Base-by-base conservation (phyloP, 345 rosid genomes). In the Rhodomyrtus tomentosa region DNA sequence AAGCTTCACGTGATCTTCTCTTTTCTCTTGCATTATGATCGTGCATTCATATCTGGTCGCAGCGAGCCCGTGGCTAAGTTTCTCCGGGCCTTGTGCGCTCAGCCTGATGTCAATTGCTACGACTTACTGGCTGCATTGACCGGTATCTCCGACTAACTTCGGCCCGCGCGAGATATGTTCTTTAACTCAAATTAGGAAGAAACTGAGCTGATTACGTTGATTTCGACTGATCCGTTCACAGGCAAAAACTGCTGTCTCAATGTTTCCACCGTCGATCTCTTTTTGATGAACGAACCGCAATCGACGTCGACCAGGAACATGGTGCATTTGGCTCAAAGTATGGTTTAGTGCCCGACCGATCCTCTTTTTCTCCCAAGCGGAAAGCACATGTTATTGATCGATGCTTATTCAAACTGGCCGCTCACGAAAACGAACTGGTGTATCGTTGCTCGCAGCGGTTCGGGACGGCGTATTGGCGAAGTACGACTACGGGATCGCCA, bases 171-270 rank as follows among this genome's bases (percentile, higher is more conserved):
- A 38, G 40, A 29, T n/a, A 51, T 29, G 45, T 36, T 38, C 79
- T 68, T 10, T 29, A 62, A 16, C 45, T 72, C 29, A 22, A 10
- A 53, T 62, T 20, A 9, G 38, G 5, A 49, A 21, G n/a, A 6
- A 5, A 5, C 50, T 10, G 1, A 4, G 10, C 58, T 83, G 80
- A 49, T 76, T 15, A 29, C 11, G 42, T 45, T 12, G 55, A 36
- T 24, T 48, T 50, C 2, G 20, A 10, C 68, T 36, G 36, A 51
- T 38, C 25, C 27, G 52, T 82, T 58, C 45, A 5, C 59, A 95
- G 99, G 99, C 58, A 88, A 84, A 74, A 97, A 97, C 81, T 97
- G 99, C 83, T 97, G 99, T 86, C 94, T 97, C 27, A 95, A 96
- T 86, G 56, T 90, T 50, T 90, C 99, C 22, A 93, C 97, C 2